These are phyloP conservation scores for Tolypocladium pustulatum DNA, from an alignment of 2,329 filamentous ascomycete species.

Conservation along the genomic window DNA sequence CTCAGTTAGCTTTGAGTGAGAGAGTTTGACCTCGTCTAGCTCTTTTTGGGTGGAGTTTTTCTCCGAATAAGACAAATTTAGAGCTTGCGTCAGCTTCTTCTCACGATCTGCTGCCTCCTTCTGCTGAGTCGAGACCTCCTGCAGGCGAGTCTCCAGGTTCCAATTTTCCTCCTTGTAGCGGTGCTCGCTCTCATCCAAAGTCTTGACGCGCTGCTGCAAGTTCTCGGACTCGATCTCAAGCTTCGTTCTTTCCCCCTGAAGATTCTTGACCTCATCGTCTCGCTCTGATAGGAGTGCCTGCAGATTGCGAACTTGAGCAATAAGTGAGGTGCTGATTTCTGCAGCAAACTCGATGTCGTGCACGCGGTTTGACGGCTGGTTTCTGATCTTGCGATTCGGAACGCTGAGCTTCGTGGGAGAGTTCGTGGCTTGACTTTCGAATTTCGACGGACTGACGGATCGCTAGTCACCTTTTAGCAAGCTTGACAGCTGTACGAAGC, in stretches of 20 bases:
- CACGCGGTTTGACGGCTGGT: constrained; percentile 77
- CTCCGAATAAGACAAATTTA: constrained; percentile 61
- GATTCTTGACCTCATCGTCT: constrained; percentile 71
- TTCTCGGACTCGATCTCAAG: constrained; percentile 76
- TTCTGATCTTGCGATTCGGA: constrained; percentile 78
- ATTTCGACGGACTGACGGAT: constrained; percentile 63
- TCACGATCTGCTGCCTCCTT: constrained; percentile 75
- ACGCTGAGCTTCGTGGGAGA: constrained; percentile 86
- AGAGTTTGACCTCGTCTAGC: constrained; percentile 78
- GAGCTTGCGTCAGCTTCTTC: constrained; percentile 63
- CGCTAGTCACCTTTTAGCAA: constrained; percentile 33
- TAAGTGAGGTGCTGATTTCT: constrained; percentile 88
- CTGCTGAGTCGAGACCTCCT: constrained; percentile 64
- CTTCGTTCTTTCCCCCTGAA: constrained; percentile 63
- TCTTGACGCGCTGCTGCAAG: constrained; percentile 68
- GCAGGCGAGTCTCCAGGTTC: constrained; percentile 87
- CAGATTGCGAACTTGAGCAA: constrained; percentile 86
- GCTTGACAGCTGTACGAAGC: not conserved
- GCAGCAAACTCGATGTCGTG: constrained; percentile 98
- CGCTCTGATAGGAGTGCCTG: constrained; percentile 78
- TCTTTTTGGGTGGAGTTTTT: constrained; percentile 74
- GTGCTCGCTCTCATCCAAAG: constrained; percentile 86
- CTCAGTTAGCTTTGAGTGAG: constrained; percentile 67
- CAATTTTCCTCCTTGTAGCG: constrained; percentile 98
- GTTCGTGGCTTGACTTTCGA: constrained; percentile 71